Evolutionary conservation across 805 yeast genomes (phyloP).

Genomic region (Wickerhamiella musiphila): DNA sequence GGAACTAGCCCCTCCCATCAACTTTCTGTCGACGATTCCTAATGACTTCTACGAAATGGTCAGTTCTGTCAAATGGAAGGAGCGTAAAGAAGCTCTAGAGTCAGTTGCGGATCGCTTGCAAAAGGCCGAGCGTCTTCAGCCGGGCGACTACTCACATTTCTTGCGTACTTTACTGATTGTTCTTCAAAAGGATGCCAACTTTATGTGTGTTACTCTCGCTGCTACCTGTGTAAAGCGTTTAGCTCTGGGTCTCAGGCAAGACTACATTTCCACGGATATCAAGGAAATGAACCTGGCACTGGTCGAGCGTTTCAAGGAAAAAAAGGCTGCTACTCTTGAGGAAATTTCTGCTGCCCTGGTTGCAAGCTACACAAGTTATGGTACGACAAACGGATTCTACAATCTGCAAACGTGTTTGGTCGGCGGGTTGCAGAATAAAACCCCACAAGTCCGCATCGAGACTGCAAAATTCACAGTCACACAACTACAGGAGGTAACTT

Average conservation of each 20-base stretch:
- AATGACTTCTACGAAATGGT: constrained; percentile 37
- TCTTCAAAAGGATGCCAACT: constrained; percentile 64
- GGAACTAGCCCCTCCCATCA: constrained; percentile 53
- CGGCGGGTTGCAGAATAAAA: constrained; percentile 50
- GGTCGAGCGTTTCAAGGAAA: constrained; percentile 75
- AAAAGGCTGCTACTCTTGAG: constrained; percentile 59
- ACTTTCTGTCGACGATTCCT: constrained; percentile 51
- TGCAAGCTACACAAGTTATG: too few species aligned
- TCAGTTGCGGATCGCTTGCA: constrained; percentile 27
- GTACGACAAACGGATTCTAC: constrained; percentile 32
- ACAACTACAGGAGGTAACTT: constrained; percentile 35
- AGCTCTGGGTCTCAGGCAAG: constrained; percentile 40
- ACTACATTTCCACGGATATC: constrained; percentile 37
- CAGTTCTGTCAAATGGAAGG: constrained; percentile 69
- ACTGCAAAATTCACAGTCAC: constrained; percentile 46
- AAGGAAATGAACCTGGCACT: constrained; percentile 37
- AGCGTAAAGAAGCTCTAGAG: constrained; percentile 70
- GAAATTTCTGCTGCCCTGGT: constrained; percentile 53
- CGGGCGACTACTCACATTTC: constrained; percentile 50
- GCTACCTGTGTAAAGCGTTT: constrained; percentile 45
- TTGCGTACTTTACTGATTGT: constrained; percentile 48
- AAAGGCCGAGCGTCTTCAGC: constrained; percentile 34
- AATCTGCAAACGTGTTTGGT: constrained; percentile 21
- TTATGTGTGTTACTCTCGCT: constrained; percentile 68
- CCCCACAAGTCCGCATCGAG: constrained; percentile 67